Conservation (phyloP, 2,329 filamentous ascomycete genomes). For the Amauroascus niger region DNA sequence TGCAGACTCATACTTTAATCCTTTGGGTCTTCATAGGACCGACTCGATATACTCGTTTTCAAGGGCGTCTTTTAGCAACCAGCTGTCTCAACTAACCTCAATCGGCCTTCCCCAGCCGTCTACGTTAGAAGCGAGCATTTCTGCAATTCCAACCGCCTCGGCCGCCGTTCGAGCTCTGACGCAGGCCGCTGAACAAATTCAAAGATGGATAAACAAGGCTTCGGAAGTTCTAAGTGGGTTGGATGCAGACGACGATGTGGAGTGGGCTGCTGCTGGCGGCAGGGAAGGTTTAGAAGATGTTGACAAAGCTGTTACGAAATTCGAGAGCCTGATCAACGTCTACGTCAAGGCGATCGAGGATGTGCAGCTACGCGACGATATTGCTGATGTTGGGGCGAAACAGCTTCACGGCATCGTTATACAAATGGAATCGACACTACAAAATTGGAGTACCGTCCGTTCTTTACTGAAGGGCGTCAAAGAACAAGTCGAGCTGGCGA, state of each 20-base stretch:
- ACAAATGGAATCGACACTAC: conserved; percentile 81
- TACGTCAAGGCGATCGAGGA: conserved; percentile 93
- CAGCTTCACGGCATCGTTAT: conserved; percentile 66
- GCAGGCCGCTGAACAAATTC: conserved; percentile 83
- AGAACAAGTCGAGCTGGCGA: conserved; percentile 85
- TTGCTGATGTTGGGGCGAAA: conserved; percentile 57
- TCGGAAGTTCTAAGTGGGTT: conserved; percentile 79
- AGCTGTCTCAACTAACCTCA: conserved; percentile 83
- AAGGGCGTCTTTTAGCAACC: conserved; percentile 81
- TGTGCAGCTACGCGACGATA: conserved; percentile 69
- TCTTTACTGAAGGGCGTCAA: conserved; percentile 68
- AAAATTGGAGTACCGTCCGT: conserved; percentile 76
- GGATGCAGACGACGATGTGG: conserved; percentile 92
- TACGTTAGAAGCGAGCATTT: conserved; percentile 71
- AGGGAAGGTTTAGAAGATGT: conserved; percentile 46
- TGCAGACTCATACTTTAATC: conserved; percentile 37
- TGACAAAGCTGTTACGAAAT: conserved; percentile 63
- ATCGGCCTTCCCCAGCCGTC: conserved; percentile 80
- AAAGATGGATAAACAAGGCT: conserved; percentile 87
- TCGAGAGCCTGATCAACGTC: conserved; percentile 81
- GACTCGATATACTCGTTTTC: conserved; percentile 92
- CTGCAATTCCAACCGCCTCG: conserved; percentile 72
- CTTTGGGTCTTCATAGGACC: conserved; percentile 48
- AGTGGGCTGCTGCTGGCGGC: conserved; percentile 87
- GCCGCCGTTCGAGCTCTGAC: conserved; percentile 75